phyloP scores from a whole-genome alignment of 2,329 filamentous ascomycete genomes.

The Alternaria conjuncta region DNA sequence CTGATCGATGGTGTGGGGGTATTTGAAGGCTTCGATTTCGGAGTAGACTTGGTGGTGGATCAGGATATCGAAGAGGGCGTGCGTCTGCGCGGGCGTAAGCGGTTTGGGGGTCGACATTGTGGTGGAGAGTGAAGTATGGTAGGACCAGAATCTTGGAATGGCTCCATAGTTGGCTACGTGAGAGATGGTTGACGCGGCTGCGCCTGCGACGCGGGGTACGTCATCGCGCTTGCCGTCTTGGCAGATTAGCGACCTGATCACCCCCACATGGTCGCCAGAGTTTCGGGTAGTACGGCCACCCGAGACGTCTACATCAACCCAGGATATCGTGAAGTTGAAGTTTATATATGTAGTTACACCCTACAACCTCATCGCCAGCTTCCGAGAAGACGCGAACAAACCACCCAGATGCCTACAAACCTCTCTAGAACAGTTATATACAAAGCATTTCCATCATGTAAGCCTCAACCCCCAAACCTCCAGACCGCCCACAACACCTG shows the following conservation, averaged over 20 bases:
- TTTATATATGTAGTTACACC: neutral
- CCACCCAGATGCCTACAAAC: neutral
- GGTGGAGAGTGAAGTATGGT: constrained; percentile 1
- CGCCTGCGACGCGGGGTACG: constrained; percentile 17
- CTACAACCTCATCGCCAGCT: neutral
- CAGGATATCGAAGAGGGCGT: constrained; percentile 62
- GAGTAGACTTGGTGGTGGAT: constrained; percentile 63
- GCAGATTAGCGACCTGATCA: constrained; percentile 6
- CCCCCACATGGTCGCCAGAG: neutral
- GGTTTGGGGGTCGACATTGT: constrained; percentile 26
- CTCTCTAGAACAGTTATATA: neutral
- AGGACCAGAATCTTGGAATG: neutral
- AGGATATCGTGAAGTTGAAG: neutral
- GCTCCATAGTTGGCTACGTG: constrained; percentile 2
- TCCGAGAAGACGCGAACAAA: neutral
- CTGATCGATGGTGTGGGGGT: constrained; percentile 65
- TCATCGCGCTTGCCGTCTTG: constrained; percentile 14
- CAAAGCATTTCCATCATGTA: neutral
- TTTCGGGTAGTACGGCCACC: neutral
- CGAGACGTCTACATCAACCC: neutral
- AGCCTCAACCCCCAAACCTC: neutral
- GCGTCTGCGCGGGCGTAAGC: constrained; percentile 55
- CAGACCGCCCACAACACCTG: neutral
- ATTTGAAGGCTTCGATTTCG: constrained; percentile 76
- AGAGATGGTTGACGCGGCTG: constrained; percentile 13